Conservation (phyloP, 1,139 yeast genomes). For the Barnettozyma hawaiiensis region DNA sequence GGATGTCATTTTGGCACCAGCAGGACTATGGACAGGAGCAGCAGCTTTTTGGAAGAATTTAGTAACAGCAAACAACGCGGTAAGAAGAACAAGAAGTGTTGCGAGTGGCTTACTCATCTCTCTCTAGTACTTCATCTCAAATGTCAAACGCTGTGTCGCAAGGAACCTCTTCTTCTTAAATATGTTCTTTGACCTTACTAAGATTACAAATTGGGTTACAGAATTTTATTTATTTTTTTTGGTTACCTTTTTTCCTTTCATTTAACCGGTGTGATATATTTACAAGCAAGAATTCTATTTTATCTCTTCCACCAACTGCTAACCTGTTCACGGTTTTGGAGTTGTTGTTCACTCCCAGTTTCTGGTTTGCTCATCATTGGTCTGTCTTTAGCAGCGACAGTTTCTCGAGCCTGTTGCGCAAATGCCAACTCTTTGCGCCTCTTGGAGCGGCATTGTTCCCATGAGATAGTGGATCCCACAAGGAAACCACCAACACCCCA, state of each 20-base stretch:
- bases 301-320: slow-evolving; percentile 24
- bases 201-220: slow-evolving; percentile 8
- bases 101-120: slow-evolving; percentile 2
- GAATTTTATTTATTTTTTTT: background rate
- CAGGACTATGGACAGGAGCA: background rate
- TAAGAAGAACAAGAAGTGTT: slow-evolving; percentile 9
- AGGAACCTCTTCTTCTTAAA: background rate
- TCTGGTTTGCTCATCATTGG: slow-evolving; percentile 29
- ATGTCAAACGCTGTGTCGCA: background rate
- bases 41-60: slow-evolving; percentile 9
- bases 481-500: slow-evolving; percentile 84
- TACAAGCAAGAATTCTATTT: background rate
- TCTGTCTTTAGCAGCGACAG: slow-evolving; percentile 39
- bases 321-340: slow-evolving; percentile 16
- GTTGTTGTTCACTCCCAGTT: slow-evolving; percentile 15
- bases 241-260: background rate
- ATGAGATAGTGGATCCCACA: slow-evolving; percentile 75
- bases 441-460: slow-evolving; percentile 86
- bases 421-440: slow-evolving; percentile 59
- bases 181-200: slow-evolving; percentile 7
- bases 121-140: background rate
- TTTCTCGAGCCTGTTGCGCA: slow-evolving; percentile 50
- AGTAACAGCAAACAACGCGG: slow-evolving; percentile 19
- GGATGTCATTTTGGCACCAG: background rate
- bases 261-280: slow-evolving; percentile 1